phyloP scores from a whole-genome alignment of 2,329 filamentous ascomycete genomes.

The Xylaria arbuscula region DNA sequence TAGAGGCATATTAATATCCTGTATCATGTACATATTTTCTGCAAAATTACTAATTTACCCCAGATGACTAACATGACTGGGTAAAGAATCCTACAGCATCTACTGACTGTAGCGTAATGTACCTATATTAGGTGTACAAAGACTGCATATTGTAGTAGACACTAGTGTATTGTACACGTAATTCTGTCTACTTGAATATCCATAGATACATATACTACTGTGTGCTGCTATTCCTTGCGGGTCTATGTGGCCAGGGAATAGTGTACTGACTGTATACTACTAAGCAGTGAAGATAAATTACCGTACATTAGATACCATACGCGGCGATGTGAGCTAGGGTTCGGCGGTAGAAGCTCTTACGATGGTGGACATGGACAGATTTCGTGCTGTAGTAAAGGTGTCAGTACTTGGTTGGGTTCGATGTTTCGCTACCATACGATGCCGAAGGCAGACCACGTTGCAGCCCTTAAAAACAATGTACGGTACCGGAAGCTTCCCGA shows the following conservation, averaged over 20 bases:
- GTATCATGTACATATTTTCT: constrained; percentile 11
- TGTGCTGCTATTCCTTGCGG: constrained; percentile 31
- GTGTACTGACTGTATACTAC: too few species aligned
- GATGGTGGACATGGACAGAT: constrained; percentile 18
- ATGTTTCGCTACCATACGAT: constrained; percentile 33
- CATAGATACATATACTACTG: not conserved
- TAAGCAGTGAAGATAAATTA: constrained; percentile 3
- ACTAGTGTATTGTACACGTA: constrained; percentile 12
- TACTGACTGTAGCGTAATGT: not conserved
- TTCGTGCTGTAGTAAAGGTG: constrained; percentile 25
- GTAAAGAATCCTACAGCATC: constrained; percentile 11
- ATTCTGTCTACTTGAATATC: not conserved
- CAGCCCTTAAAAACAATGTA: constrained; percentile 34
- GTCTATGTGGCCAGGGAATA: constrained; percentile 2
- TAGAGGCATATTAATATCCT: constrained; percentile 27
- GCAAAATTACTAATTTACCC: constrained; percentile 38
- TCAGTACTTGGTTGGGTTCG: constrained; percentile 21
- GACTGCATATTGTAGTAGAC: too few species aligned
- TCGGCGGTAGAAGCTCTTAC: not conserved
- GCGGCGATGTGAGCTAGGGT: not conserved
- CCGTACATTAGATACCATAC: not conserved
- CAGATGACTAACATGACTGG: constrained; percentile 25
- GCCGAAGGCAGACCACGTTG: constrained; percentile 35
- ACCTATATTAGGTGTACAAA: too few species aligned
- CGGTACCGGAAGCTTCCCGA: constrained; percentile 41